Evolutionary conservation across 164 flowering plant genomes (phyloP).

Genomic region (Kalanchoe fedtschenkoi): DNA sequence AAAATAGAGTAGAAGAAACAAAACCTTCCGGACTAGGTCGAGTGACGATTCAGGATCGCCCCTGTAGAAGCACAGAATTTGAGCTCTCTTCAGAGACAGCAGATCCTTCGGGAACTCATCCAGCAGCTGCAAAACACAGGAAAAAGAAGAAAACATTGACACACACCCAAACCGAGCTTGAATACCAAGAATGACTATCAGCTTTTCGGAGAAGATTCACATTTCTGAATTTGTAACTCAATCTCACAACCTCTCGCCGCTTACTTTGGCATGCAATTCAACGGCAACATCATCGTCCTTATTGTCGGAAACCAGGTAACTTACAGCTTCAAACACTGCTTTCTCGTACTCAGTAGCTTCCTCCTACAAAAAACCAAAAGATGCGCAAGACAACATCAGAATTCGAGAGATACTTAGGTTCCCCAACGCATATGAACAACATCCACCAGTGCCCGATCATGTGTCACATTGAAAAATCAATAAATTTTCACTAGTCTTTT

Average conservation of each 20-base stretch:
- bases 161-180: not conserved
- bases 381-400: too few species aligned
- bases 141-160: not conserved
- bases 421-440: too few species aligned
- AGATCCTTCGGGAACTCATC: slow-evolving; percentile 71
- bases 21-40: slow-evolving; percentile 63
- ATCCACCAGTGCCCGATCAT: too few species aligned
- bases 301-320: slow-evolving; percentile 31
- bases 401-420: too few species aligned
- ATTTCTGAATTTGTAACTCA: too few species aligned
- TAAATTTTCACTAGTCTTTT: too few species aligned
- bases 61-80: slow-evolving; percentile 68
- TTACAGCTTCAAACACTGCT: slow-evolving; percentile 50
- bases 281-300: slow-evolving; percentile 61
- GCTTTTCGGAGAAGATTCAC: too few species aligned
- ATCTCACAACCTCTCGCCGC: not conserved
- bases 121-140: slow-evolving; percentile 39
- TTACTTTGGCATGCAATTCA: slow-evolving; percentile 53
- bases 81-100: slow-evolving; percentile 70
- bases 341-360: slow-evolving; percentile 69
- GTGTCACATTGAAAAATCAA: too few species aligned
- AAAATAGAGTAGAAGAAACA: not conserved
- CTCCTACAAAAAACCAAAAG: slow-evolving; percentile 37
- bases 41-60: slow-evolving; percentile 64
- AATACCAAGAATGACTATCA: too few species aligned